Evolutionary conservation across 2,329 filamentous ascomycete genomes (phyloP).

Genomic region (Amauroascus niger): DNA sequence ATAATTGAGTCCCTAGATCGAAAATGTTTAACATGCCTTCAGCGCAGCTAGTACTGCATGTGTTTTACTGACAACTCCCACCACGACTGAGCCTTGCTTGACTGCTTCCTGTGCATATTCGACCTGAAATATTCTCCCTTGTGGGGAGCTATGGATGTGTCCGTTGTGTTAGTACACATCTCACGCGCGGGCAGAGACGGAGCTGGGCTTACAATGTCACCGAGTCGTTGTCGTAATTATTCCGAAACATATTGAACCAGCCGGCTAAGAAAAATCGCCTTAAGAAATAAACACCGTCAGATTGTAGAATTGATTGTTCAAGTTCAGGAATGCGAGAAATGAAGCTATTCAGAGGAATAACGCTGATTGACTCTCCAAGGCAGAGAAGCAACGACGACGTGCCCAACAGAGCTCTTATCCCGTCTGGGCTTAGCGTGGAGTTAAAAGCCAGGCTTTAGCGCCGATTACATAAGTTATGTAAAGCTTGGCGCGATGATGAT

Average conservation of each 20-base stretch:
- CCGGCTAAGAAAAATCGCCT: not conserved
- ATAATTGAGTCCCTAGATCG: not conserved
- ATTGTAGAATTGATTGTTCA: not conserved
- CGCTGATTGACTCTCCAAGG: slow-evolving; percentile 8
- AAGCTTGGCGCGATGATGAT: not conserved
- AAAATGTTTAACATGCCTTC: slow-evolving; percentile 55
- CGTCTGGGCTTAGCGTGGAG: slow-evolving; percentile 14
- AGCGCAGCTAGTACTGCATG: slow-evolving; percentile 91
- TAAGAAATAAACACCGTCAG: not conserved
- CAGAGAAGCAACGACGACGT: slow-evolving; percentile 18
- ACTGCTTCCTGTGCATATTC: slow-evolving; percentile 98
- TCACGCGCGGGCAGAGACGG: not conserved
- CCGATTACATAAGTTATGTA: not conserved
- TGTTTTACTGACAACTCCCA: slow-evolving; percentile 95
- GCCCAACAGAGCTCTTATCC: slow-evolving; percentile 15
- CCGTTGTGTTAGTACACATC: not conserved
- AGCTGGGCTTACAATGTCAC: slow-evolving; percentile 77
- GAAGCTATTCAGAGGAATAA: not conserved
- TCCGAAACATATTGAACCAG: slow-evolving; percentile 75
- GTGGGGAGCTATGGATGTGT: slow-evolving; percentile 63
- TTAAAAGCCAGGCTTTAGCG: not conserved
- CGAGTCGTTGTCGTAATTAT: slow-evolving; percentile 99
- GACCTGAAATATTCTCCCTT: slow-evolving; percentile 98
- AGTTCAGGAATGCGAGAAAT: slow-evolving; percentile 2
- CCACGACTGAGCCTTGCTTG: slow-evolving; percentile 96